phyloP scores from a whole-genome alignment of 441 rosid genomes.

The Daphne laureola region DNA sequence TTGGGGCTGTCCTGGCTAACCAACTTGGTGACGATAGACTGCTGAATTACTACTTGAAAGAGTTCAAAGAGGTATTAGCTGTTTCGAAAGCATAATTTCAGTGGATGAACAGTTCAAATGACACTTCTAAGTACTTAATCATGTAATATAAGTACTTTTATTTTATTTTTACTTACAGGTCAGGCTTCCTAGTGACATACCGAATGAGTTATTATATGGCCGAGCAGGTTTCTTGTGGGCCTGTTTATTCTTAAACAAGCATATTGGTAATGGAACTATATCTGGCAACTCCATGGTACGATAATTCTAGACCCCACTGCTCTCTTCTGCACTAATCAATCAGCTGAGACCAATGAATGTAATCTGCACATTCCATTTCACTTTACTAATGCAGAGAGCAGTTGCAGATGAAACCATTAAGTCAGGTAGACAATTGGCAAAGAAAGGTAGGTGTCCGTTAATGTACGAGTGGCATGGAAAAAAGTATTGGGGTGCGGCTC shows the following conservation, averaged over 20 bases:
- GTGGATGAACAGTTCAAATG: no score
- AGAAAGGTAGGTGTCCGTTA: constrained; percentile 42
- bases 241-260: constrained; percentile 53
- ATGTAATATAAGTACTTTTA: neutral
- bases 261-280: constrained; percentile 47
- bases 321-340: no score
- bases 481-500: constrained; percentile 73
- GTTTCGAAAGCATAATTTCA: no score
- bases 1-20: constrained; percentile 64
- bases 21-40: constrained; percentile 42
- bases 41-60: constrained; percentile 31
- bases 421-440: constrained; percentile 41
- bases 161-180: constrained; percentile 32
- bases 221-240: constrained; percentile 66
- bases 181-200: constrained; percentile 38
- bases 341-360: no score
- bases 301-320: neutral
- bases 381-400: constrained; percentile 33
- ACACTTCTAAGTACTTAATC: no score
- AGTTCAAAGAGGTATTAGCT: constrained; percentile 39
- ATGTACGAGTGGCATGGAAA: constrained; percentile 80
- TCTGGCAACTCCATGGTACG: constrained; percentile 34
- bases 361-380: no score
- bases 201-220: constrained; percentile 54
- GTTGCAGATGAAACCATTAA: constrained; percentile 44